phyloP scores from a whole-genome alignment of 139 green algal genomes.

The Zygnema circumcarinatum region DNA sequence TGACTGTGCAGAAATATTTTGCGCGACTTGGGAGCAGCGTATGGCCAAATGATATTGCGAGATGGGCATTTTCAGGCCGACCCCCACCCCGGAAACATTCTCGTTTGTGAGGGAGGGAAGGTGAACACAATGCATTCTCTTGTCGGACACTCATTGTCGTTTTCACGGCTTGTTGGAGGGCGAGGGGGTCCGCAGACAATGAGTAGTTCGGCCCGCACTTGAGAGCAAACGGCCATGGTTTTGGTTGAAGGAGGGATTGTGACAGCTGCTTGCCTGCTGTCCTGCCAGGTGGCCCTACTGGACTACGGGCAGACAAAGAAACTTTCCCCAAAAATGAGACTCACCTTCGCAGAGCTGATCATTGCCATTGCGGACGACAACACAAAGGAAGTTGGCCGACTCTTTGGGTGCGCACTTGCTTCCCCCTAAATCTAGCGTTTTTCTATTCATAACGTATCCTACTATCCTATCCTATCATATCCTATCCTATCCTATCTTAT shows the following conservation, averaged over 20 bases:
- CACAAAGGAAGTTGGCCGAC: conserved; percentile 13
- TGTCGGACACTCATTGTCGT: neutral
- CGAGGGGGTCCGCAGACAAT: neutral
- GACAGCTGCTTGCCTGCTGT: neutral
- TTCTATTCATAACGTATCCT: too few species aligned
- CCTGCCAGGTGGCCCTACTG: conserved; percentile 79
- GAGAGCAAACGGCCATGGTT: too few species aligned
- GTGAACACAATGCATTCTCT: conserved; percentile 20
- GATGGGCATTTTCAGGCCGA: conserved; percentile 87
- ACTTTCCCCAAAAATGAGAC: conserved; percentile 72
- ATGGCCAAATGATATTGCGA: conserved; percentile 91
- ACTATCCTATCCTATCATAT: too few species aligned
- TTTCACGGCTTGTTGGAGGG: too few species aligned
- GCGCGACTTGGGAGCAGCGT: conserved; percentile 79
- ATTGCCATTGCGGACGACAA: conserved; percentile 68
- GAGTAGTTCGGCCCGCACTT: too few species aligned
- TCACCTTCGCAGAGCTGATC: conserved; percentile 80
- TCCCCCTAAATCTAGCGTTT: neutral
- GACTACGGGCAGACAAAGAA: conserved; percentile 96
- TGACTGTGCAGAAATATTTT: conserved; percentile 61
- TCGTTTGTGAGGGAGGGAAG: conserved; percentile 55
- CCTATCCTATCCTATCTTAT: too few species aligned
- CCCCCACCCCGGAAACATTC: conserved; percentile 72
- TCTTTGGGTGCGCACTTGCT: conserved; percentile 27
- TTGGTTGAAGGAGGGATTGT: conserved; percentile 7